phyloP scores from a whole-genome alignment of 1,139 yeast genomes.

The Suhomyces ambrosiae region DNA sequence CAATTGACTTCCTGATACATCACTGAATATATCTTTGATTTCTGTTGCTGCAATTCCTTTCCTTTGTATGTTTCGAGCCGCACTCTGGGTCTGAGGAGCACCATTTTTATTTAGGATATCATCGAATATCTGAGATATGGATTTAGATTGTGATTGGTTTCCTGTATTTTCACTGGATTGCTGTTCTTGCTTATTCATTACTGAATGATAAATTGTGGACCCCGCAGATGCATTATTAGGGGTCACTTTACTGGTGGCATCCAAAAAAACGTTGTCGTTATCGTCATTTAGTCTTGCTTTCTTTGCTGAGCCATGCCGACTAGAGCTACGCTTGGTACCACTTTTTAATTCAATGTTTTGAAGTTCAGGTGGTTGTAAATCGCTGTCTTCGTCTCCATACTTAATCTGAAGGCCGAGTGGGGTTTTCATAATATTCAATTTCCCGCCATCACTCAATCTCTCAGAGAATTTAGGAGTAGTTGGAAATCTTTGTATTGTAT shows the following conservation, averaged over 20 bases:
- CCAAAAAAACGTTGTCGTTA: conserved; percentile 38
- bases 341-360: conserved; percentile 9
- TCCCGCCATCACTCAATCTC: conserved; percentile 19
- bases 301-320: background rate
- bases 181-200: conserved; percentile 16
- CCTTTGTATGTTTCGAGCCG: background rate
- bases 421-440: conserved; percentile 25
- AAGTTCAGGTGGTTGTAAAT: conserved; percentile 36
- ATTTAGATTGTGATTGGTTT: conserved; percentile 26
- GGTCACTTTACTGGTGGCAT: conserved; percentile 18
- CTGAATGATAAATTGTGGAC: conserved; percentile 37
- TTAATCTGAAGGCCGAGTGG: conserved; percentile 29
- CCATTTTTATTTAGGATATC: conserved; percentile 18
- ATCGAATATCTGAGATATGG: conserved; percentile 36
- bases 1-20: conserved; percentile 15
- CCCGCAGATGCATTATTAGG: conserved; percentile 22
- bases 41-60: conserved; percentile 4
- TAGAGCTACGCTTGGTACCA: conserved; percentile 2
- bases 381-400: conserved; percentile 34
- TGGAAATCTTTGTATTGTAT: conserved; percentile 49
- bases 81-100: conserved; percentile 6
- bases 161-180: conserved; percentile 23
- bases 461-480: conserved; percentile 46
- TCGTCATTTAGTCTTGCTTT: conserved; percentile 10
- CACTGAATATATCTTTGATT: conserved; percentile 18